Conservation (phyloP, 2,329 filamentous ascomycete species). For the Aspergillaceae sp. region DNA sequence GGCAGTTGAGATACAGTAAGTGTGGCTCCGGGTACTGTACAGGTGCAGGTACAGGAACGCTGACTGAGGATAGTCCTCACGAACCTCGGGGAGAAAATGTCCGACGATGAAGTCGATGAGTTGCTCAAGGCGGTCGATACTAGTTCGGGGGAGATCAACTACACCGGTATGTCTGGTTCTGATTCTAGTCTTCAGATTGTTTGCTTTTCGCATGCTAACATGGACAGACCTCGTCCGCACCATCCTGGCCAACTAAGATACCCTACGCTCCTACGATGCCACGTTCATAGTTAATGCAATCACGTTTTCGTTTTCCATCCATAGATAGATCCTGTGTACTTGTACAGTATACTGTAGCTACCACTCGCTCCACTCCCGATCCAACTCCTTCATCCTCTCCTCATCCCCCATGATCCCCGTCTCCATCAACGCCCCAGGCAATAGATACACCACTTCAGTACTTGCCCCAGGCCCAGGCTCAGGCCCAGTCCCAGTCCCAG, state of each 20-base stretch:
- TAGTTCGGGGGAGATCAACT: slow-evolving; percentile 93
- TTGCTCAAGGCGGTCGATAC: slow-evolving; percentile 97
- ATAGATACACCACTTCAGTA: slow-evolving; percentile 47
- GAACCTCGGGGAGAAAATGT: slow-evolving; percentile 98
- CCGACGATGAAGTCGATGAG: slow-evolving; percentile 96
- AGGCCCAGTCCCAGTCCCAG: too few species aligned
- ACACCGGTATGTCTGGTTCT: slow-evolving; percentile 59
- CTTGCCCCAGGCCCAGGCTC: slow-evolving; percentile 22
- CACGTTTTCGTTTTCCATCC: slow-evolving; percentile 1
- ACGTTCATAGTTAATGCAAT: neutral
- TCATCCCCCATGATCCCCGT: slow-evolving; percentile 47
- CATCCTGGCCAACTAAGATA: slow-evolving; percentile 67
- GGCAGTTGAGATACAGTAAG: slow-evolving; percentile 81
- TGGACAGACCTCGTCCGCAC: slow-evolving; percentile 70
- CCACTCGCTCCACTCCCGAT: slow-evolving; percentile 31
- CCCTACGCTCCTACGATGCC: slow-evolving; percentile 11
- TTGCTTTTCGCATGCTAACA: slow-evolving; percentile 1
- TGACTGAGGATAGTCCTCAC: slow-evolving; percentile 59
- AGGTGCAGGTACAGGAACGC: neutral
- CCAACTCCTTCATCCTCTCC: slow-evolving; percentile 20
- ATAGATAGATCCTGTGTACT: too few species aligned
- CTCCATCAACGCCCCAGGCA: slow-evolving; percentile 51
- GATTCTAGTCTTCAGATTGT: neutral
- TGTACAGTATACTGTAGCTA: slow-evolving; percentile 1
- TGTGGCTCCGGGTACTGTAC: slow-evolving; percentile 2